phyloP scores from a whole-genome alignment of 2,329 filamentous ascomycete genomes.

The Coniella vitis region DNA sequence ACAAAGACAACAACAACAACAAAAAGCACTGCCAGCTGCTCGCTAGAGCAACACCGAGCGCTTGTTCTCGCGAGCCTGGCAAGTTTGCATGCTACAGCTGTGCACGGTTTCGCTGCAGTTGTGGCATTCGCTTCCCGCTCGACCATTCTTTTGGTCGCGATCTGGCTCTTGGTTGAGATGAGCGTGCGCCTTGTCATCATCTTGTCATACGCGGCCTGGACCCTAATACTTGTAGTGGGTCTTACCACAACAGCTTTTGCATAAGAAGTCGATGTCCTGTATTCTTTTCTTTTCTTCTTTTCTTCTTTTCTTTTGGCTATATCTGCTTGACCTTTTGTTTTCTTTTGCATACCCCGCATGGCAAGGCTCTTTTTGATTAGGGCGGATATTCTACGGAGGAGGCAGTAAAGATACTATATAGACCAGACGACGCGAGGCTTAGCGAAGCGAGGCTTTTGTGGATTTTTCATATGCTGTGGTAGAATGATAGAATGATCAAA shows the following conservation, averaged over 20 bases:
- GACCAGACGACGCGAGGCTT: not conserved
- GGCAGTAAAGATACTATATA: not conserved
- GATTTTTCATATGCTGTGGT: no score
- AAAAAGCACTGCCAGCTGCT: not conserved
- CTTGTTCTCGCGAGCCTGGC: not conserved
- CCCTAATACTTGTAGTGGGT: not conserved
- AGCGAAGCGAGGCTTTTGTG: no score
- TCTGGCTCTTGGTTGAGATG: not conserved
- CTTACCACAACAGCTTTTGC: not conserved
- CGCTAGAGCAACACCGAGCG: not conserved
- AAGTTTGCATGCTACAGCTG: not conserved
- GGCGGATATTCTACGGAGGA: not conserved
- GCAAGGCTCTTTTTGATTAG: not conserved
- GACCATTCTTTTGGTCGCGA: not conserved
- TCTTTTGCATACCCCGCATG: constrained; percentile 7
- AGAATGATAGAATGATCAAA: no score
- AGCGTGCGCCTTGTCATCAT: not conserved
- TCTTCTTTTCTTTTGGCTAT: not conserved
- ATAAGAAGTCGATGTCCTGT: not conserved
- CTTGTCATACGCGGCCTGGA: not conserved
- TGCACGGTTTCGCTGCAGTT: not conserved
- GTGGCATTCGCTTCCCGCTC: constrained; percentile 3
- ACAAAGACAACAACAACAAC: not conserved
- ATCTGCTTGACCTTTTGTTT: not conserved
- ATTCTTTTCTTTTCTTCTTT: not conserved